These are phyloP conservation scores for Lentinula boryana DNA, from an alignment of 768 basidiomycete genomes.

Conservation along the genomic window DNA sequence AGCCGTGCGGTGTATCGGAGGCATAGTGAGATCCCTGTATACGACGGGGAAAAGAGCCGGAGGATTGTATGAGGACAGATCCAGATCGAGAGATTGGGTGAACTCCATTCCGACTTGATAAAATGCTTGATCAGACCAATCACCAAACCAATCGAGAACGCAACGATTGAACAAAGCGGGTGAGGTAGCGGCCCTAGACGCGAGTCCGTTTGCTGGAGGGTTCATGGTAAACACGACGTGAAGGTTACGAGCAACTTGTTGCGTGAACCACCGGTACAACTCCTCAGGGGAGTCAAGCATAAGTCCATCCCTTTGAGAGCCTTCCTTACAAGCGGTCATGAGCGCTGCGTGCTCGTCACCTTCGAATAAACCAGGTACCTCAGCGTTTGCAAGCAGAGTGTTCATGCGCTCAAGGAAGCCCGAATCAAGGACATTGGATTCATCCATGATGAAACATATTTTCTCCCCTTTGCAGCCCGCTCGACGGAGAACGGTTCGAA, in stretches of 20 bases:
- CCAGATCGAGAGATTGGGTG: conserved; percentile 89
- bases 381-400: conserved; percentile 97
- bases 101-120: conserved; percentile 98
- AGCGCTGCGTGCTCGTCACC: conserved; percentile 98
- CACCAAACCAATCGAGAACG: conserved; percentile 99
- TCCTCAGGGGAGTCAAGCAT: conserved; percentile 99
- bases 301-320: conserved; percentile 95
- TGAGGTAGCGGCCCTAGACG: conserved; percentile 93
- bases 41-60: conserved; percentile 84
- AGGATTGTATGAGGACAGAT: conserved; percentile 73
- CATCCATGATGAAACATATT: conserved; percentile 99
- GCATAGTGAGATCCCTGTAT: conserved; percentile 76
- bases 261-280: conserved; percentile 97
- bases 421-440: conserved; percentile 98
- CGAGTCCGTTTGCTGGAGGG: conserved; percentile 92
- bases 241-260: conserved; percentile 95
- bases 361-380: conserved; percentile 99
- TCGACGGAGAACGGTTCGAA: conserved; percentile 90
- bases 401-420: conserved; percentile 99
- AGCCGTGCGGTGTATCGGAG: conserved; percentile 86
- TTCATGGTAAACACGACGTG: conserved; percentile 99
- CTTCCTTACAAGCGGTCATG: conserved; percentile 99
- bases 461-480: conserved; percentile 98
- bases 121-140: conserved; percentile 98
- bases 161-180: conserved; percentile 99